A percentile compares a stretch with the other conserved stretches of the same genome.
Evolutionary conservation across 306 rosid species (phyloP).

Genomic region (Prunus mongolica): DNA sequence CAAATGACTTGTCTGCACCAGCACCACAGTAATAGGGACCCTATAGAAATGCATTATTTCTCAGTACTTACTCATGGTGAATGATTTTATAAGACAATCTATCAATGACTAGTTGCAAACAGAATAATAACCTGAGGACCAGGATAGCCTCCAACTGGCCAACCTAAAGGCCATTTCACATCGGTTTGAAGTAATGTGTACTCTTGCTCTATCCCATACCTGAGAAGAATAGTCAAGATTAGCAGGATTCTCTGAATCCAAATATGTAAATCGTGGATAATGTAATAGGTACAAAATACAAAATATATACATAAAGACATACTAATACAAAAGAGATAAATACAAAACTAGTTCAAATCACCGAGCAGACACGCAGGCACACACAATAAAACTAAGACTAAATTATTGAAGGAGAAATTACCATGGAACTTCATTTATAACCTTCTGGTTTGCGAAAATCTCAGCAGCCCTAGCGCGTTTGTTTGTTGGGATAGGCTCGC

Average conservation of each 20-base stretch:
- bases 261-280: neutral
- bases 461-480: slow-evolving; percentile 86
- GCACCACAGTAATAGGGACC: slow-evolving; percentile 96
- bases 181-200: slow-evolving; percentile 88
- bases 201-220: slow-evolving; percentile 99
- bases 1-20: slow-evolving; percentile 97
- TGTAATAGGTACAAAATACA: neutral
- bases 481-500: slow-evolving; percentile 97
- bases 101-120: neutral
- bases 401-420: slow-evolving; percentile 6
- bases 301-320: neutral
- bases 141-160: slow-evolving; percentile 98
- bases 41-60: slow-evolving; percentile 29
- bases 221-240: slow-evolving; percentile 37
- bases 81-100: neutral
- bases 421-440: slow-evolving; percentile 83
- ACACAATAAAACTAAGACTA: neutral
- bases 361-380: neutral
- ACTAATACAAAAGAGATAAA: neutral
- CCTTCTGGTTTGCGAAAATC: slow-evolving; percentile 75
- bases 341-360: neutral
- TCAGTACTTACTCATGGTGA: neutral
- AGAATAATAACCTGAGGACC: slow-evolving; percentile 84
- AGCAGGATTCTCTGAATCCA: slow-evolving; percentile 19
- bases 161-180: slow-evolving; percentile 97